These are phyloP conservation scores for Tuber microsphaerosporum DNA, from an alignment of 495 filamentous ascomycete genomes.

Conservation along the genomic window DNA sequence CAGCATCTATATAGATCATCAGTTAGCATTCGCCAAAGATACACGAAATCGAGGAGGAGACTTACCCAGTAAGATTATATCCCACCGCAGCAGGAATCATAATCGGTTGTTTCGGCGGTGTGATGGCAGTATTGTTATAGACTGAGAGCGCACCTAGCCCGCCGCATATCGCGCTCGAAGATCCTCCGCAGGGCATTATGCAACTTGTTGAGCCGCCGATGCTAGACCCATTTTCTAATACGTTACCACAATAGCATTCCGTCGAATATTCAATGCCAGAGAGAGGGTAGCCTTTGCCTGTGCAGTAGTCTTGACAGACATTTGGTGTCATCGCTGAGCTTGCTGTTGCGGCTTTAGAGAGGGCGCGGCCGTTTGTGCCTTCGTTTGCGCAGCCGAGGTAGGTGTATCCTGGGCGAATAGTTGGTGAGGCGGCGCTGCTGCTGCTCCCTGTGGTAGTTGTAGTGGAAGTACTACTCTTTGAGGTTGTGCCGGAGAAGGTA, in stretches of 20 bases:
- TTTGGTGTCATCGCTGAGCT: constrained; percentile 52
- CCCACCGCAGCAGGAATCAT: constrained; percentile 12
- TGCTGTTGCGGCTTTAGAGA: constrained; percentile 51
- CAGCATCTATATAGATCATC: constrained; percentile 10
- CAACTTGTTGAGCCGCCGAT: constrained; percentile 25
- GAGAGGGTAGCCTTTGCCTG: constrained; percentile 46
- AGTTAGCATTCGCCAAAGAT: not conserved
- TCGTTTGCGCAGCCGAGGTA: constrained; percentile 61
- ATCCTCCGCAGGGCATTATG: constrained; percentile 26
- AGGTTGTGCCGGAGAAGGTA: not conserved
- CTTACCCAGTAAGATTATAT: constrained; percentile 44
- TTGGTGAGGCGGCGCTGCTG: constrained; percentile 3
- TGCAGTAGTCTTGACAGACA: constrained; percentile 49
- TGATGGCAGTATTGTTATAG: constrained; percentile 42
- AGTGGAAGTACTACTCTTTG: not conserved
- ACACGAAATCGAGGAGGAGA: not conserved
- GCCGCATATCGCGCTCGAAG: constrained; percentile 20
- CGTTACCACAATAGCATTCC: constrained; percentile 63
- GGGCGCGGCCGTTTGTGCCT: constrained; percentile 52
- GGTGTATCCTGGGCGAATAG: constrained; percentile 43
- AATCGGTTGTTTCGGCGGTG: constrained; percentile 21
- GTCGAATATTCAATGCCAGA: constrained; percentile 62
- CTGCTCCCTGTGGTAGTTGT: constrained; percentile 6
- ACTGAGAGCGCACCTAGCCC: constrained; percentile 31
- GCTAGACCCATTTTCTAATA: constrained; percentile 23